Evolutionary conservation across 108 stramenopile genomes (phyloP).

Genomic region (Pseudonitzschia multiseries): DNA sequence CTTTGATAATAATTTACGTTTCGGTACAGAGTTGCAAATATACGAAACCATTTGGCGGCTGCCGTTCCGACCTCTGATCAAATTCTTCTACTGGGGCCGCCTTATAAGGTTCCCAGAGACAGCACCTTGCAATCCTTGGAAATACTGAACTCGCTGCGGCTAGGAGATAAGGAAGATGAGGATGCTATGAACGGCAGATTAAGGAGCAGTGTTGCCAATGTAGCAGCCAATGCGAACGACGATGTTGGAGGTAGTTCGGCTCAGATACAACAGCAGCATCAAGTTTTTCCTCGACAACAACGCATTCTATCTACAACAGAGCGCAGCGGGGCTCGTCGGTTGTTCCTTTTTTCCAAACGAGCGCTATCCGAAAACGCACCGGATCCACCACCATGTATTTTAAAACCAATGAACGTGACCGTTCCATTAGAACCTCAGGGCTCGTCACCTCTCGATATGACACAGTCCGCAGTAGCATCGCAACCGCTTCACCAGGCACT

Average conservation of each 20-base stretch:
- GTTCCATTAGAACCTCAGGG: conserved; percentile 56
- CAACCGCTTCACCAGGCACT: conserved; percentile 76
- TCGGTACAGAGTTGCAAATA: conserved; percentile 57
- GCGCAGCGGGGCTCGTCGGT: conserved; percentile 68
- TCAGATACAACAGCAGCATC: not conserved
- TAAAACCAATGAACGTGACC: conserved; percentile 55
- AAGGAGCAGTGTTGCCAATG: conserved; percentile 16
- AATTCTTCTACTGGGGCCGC: conserved; percentile 80
- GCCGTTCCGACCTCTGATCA: conserved; percentile 74
- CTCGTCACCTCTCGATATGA: conserved; percentile 60
- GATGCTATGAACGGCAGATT: conserved; percentile 16
- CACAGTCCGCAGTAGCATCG: conserved; percentile 48
- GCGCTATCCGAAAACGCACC: conserved; percentile 73
- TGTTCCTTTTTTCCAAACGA: conserved; percentile 81
- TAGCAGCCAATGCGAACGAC: conserved; percentile 3
- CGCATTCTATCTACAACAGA: conserved; percentile 65
- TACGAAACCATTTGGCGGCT: conserved; percentile 66
- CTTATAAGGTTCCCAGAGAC: conserved; percentile 85
- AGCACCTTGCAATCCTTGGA: conserved; percentile 68
- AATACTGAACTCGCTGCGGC: conserved; percentile 63
- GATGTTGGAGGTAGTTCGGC: not conserved
- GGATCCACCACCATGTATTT: conserved; percentile 60
- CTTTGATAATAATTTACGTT: not conserved
- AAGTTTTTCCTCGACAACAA: conserved; percentile 7
- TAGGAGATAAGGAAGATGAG: conserved; percentile 81